Evolutionary conservation across 371 early-diverging fungal genomes (phyloP), one percentile per base, ranked within the genome.

Genomic region (Syncephalastrum monosporum): DNA sequence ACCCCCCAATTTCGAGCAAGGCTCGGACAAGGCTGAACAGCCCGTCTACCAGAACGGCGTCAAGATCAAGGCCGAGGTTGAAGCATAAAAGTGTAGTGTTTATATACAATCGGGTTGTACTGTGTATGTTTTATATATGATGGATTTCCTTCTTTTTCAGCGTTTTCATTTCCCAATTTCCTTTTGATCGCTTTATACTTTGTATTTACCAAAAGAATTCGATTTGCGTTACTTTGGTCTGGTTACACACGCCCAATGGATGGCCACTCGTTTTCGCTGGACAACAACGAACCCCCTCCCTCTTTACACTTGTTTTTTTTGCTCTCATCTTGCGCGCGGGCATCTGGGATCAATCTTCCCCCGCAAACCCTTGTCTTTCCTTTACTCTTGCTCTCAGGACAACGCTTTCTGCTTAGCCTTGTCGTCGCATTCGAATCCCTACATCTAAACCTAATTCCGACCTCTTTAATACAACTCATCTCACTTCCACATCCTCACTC

Each of bases 1-100:
- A 70, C 75, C 82, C 46, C 79, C 86, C 29, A 88, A 85, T 68
- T 84, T 88, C 67, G 72, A 69, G 52, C 84, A 84, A 68, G 82
- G 84, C 5, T 68, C 77, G 25, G 72, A 81, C 25, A 74, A 61
- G 15, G 50, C 66, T 43, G 53, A 65, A 10, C 60, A 60, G 41
- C 61, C 61, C 23, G 43, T 47, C 17, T 65, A 65, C 45, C 29
- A 63, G 12, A 59, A 57, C 47, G 64, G 64, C 45, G 58, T 63
- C 55, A 63, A 63, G 51, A 63, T 63, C 54, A 60, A 59, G 46
- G 60, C 60, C 24, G 60, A 64, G 24, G 56, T 60, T 13, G 7
- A 56, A 21, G 49, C 48, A 5, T 59, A 64, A 56, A 56, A 23
- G 53, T 12, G 38, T 52, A 23, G 7, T 52, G 10, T 5, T 33